These are phyloP conservation scores for Sporisorium scitamineum DNA, from an alignment of 1,284 basidiomycete genomes.

Conservation along the genomic window DNA sequence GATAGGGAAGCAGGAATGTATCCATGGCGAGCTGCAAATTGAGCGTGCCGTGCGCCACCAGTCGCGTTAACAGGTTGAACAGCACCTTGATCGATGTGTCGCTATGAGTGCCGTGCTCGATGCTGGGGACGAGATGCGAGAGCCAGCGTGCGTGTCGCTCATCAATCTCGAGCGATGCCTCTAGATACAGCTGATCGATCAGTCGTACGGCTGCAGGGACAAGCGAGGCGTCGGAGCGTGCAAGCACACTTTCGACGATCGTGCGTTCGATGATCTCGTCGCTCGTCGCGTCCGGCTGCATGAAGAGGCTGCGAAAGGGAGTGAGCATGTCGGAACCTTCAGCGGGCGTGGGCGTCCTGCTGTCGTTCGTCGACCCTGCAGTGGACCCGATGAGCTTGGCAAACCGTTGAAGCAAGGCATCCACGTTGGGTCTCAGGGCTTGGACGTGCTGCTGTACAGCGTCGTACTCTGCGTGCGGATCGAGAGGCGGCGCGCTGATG, in stretches of 20 bases:
- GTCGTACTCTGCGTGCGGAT: constrained; percentile 13
- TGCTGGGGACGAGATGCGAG: constrained; percentile 24
- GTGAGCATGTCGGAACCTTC: constrained; percentile 34
- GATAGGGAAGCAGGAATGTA: constrained; percentile 33
- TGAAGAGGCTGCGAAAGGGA: constrained; percentile 32
- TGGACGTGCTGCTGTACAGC: constrained; percentile 33
- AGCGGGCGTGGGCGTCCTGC: constrained; percentile 9
- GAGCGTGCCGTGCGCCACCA: constrained; percentile 44
- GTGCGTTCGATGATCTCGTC: constrained; percentile 48
- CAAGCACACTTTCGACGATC: constrained; percentile 37
- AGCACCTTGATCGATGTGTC: constrained; percentile 16
- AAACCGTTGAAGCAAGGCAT: constrained; percentile 27
- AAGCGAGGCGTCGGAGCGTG: constrained; percentile 8
- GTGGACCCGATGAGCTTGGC: constrained; percentile 8
- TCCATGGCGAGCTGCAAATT: constrained; percentile 45
- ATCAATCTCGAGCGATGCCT: constrained; percentile 51
- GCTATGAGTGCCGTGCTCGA: constrained; percentile 18
- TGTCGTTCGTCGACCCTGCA: background rate
- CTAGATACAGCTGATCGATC: constrained; percentile 50
- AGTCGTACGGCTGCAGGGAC: constrained; percentile 31
- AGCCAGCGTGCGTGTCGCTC: constrained; percentile 50
- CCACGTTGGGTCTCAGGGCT: constrained; percentile 29
- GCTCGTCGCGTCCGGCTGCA: constrained; percentile 36
- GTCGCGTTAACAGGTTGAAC: constrained; percentile 18
- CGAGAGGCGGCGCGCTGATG: constrained; percentile 13